Evolutionary conservation across 1,139 yeast species (phyloP), one percentile per base, ranked within the genome.

Genomic region (Suhomyces terraborum): DNA sequence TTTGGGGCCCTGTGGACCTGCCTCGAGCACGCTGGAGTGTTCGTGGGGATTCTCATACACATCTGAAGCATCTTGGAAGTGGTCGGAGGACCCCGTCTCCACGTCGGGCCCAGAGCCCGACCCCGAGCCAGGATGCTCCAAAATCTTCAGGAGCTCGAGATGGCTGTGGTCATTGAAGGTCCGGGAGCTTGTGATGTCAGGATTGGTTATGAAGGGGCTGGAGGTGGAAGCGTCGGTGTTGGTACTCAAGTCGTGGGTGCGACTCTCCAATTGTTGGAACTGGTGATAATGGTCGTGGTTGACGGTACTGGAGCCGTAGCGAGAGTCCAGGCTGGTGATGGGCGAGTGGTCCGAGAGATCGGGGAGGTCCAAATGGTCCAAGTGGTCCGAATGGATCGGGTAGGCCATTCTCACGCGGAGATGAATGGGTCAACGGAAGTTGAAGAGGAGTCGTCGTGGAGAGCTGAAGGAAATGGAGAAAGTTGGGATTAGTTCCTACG

Each of bases 181-280:
- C 9, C 35, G 20, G 3, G 45, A 28, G 19, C 31, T 32, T 22
- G 20, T 29, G 10, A 47, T 23, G 4, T 40, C 60, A 10, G 65
- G 67, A 29, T 62, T 52, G 10, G 67, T 53, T 12, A 64, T 53
- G 37, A 66, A 65, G 4, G 69, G 68, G 43, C 69, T 63, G n/a
- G 69, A 64, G 7, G 38, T 25, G 9, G 40, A 38, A 9, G 23
- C 40, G n/a, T 42, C 43, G 19, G 29, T 39, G 25, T 13, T 19
- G 16, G 14, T 14, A 22, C 27, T 26, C 19, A 18, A 16, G 13
- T 16, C 32, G 26, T 18, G 23, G 16, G 18, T 24, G 32, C 22
- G 24, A 20, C 8, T 12, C 8, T 21, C 32, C 7, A 14, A 12
- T 12, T 19, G 14, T 3, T n/a, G n/a, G n/a, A n/a, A n/a, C n/a